Conservation (phyloP, 2,329 filamentous ascomycete genomes). For the Emydomyces testavorans region DNA sequence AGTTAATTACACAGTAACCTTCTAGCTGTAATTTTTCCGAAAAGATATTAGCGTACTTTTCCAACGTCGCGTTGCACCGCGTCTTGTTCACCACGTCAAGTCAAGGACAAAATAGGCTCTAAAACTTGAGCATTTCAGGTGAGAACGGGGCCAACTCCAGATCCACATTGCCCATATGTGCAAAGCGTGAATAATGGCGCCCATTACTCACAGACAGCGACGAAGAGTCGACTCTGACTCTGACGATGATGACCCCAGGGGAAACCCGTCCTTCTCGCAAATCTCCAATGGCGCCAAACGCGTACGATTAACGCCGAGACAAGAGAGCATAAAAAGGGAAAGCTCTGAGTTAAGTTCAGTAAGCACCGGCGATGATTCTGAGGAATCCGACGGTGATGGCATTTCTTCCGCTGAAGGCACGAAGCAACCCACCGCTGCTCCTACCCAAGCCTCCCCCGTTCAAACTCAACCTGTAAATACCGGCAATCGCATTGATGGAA, state of each 20-base stretch:
- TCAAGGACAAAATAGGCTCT: too few relatives aligned
- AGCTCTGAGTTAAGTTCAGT: constrained; percentile 3
- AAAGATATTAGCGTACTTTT: background rate
- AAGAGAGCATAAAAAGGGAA: background rate
- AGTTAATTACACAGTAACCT: too few relatives aligned
- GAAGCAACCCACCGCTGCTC: background rate
- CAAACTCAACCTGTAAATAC: background rate
- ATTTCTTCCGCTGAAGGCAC: background rate
- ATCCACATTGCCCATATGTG: too few relatives aligned
- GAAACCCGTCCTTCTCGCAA: constrained; percentile 19
- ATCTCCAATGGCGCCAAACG: constrained; percentile 26
- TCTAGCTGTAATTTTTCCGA: background rate
- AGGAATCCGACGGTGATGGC: constrained; percentile 8
- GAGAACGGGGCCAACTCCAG: too few relatives aligned
- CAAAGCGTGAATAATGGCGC: constrained; percentile 5
- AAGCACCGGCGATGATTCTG: constrained; percentile 8
- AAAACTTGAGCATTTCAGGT: too few relatives aligned
- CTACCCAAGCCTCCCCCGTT: background rate
- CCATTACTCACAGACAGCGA: constrained; percentile 21
- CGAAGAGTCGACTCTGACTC: constrained; percentile 21
- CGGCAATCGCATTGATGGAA: background rate
- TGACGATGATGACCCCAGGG: constrained; percentile 18
- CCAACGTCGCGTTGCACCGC: background rate
- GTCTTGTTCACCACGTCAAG: background rate
- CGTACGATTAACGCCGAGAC: constrained; percentile 18